These are phyloP conservation scores for Monilinia aucupariae DNA, from an alignment of 2,329 filamentous ascomycete species.

Conservation along the genomic window DNA sequence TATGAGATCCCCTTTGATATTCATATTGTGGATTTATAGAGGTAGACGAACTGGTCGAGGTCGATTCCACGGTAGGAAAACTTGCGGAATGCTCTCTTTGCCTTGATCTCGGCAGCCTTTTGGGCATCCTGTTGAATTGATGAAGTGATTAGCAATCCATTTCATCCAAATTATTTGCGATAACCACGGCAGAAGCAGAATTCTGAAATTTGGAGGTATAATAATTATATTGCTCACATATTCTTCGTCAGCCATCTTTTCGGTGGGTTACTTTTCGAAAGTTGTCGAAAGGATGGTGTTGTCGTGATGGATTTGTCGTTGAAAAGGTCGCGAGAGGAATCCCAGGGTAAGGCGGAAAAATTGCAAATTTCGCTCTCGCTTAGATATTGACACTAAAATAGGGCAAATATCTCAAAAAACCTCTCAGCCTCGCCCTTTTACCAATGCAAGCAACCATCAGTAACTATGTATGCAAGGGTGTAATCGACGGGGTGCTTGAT, in stretches of 20 bases:
- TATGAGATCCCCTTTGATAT: constrained; percentile 35
- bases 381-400: constrained; percentile 14
- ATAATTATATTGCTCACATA: constrained; percentile 52
- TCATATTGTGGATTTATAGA: constrained; percentile 23
- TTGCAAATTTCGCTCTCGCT: constrained; percentile 10
- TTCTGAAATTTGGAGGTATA: neutral
- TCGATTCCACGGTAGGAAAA: constrained; percentile 99
- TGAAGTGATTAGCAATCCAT: constrained; percentile 35
- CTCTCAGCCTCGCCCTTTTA: constrained; percentile 8
- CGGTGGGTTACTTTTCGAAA: constrained; percentile 36
- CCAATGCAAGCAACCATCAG: neutral
- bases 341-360: neutral
- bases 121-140: constrained; percentile 69
- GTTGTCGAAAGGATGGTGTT: constrained; percentile 31
- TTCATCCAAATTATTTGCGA: neutral
- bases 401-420: constrained; percentile 1
- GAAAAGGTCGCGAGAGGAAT: neutral
- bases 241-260: constrained; percentile 73
- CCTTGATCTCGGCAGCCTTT: constrained; percentile 99
- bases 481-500: neutral
- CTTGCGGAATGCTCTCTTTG: constrained; percentile 99
- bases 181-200: neutral
- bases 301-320: constrained; percentile 21
- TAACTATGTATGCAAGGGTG: neutral
- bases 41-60: constrained; percentile 84